These are phyloP conservation scores for Thamnidium elegans DNA, from an alignment of 192 early-diverging fungal species.

Conservation along the genomic window DNA sequence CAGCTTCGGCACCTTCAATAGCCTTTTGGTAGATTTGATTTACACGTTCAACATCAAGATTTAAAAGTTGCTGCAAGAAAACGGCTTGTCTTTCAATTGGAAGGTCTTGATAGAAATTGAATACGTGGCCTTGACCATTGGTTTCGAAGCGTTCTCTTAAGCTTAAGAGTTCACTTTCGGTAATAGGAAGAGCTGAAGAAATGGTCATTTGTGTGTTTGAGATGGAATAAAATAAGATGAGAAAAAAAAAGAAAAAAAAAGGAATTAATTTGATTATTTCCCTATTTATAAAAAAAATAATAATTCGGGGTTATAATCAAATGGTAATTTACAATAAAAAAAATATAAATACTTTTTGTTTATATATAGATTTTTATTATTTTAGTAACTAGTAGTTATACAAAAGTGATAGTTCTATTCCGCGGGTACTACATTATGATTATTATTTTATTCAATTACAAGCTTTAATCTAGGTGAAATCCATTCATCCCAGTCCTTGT, in stretches of 20 bases:
- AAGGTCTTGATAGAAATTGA: constrained; percentile 77
- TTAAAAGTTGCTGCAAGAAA: constrained; percentile 64
- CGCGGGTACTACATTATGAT: too few relatives aligned
- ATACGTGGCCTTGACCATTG: constrained; percentile 86
- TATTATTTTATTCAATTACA: neutral
- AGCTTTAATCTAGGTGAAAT: constrained; percentile 16
- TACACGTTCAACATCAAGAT: constrained; percentile 75
- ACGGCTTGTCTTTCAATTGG: constrained; percentile 47
- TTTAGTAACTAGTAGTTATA: too few relatives aligned
- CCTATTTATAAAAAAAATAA: too few relatives aligned
- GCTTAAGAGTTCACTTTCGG: constrained; percentile 33
- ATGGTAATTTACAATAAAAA: too few relatives aligned
- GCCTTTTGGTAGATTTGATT: constrained; percentile 85
- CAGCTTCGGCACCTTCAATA: constrained; percentile 47
- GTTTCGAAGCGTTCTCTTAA: constrained; percentile 62
- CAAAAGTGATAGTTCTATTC: too few relatives aligned
- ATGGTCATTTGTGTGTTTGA: constrained; percentile 18
- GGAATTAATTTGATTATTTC: constrained; percentile 1
- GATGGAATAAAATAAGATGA: neutral
- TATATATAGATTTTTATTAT: too few relatives aligned
- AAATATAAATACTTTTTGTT: too few relatives aligned
- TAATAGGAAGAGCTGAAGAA: constrained; percentile 19
- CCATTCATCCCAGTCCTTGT: constrained; percentile 26
- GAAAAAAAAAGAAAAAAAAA: constrained; percentile 12
- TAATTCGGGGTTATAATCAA: too few relatives aligned